phyloP scores from a whole-genome alignment of 73 alveolate species.

The Paramecium sonneborni region DNA sequence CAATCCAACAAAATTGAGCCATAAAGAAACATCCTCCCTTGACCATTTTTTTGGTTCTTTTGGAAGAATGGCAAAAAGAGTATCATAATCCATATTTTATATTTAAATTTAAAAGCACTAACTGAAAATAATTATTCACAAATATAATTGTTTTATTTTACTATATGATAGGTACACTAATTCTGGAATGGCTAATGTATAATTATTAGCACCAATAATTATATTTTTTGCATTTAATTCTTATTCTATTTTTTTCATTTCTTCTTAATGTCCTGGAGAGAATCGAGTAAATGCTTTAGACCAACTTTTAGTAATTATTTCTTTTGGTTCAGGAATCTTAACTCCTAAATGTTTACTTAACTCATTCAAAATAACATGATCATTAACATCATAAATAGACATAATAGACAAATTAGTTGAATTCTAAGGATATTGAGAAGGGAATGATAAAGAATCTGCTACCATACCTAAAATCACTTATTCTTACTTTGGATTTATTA shows the following conservation, averaged over 20 bases:
- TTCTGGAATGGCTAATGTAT: conserved; percentile 30
- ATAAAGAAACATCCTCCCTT: background rate
- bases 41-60: conserved; percentile 55
- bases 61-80: background rate
- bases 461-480: background rate
- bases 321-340: background rate
- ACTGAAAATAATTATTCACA: conserved; percentile 38
- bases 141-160: background rate
- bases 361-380: background rate
- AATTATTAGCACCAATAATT: background rate
- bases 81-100: conserved; percentile 49
- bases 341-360: background rate
- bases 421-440: background rate
- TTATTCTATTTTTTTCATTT: background rate
- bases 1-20: conserved; percentile 43
- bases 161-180: background rate
- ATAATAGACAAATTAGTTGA: background rate
- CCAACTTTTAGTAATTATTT: background rate
- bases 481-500: background rate
- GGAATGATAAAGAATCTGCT: background rate
- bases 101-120: conserved; percentile 48
- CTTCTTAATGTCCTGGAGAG: background rate
- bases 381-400: background rate
- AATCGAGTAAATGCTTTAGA: background rate
- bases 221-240: background rate